Base-by-base conservation (phyloP, 148 eudicot species). In the Vaccinium macrocarpon region DNA sequence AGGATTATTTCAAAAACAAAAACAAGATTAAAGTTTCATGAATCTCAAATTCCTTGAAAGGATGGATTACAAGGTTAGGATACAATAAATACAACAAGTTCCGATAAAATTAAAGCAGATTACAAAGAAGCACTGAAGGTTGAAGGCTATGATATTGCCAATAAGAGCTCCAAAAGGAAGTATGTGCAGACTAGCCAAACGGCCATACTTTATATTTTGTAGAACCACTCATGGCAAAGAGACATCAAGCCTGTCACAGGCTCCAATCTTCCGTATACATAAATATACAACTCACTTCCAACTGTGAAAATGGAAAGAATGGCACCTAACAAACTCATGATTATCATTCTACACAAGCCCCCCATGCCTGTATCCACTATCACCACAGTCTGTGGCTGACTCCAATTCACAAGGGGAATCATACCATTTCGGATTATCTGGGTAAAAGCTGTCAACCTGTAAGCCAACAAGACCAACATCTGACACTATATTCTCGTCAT, bases 401-500 rank as follows among this genome's bases (percentile, higher is more conserved):
- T 96, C 99, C 92, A 96, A 88, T n/a, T 87, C 94, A 89, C 98
- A 93, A 83, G 98, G 95, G 76, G 98, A 94, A 86, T 96, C 98
- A 83, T 88, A 94, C 99, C 97, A 96, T 87, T 96, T 96, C 9
- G 97, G 89, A 89, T 96, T 92, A 82, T 96, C 98, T 0, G 94
- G 95, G 78, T 96, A 94, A 86, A 96, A 96, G 88, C 93, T 92
- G 75, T 96, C 95, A 79, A 93, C 98, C 78, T 93, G 97, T 81
- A 94, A 85, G 86, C 91, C 92, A 80, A 84, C 94, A 86, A 96
- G 97, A 88, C 93, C 92, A 74, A 88, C 96, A 89, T 94, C 99
- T 8, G 92, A 80, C 49, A 92, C 97, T 87, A 93, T 86, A 83
- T 86, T 78, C 73, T 91, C 95, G 80, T 90, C 94, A 88, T 93